Base-by-base conservation (phyloP, 1,284 basidiomycete species). In the Fomitopsis betulina region DNA sequence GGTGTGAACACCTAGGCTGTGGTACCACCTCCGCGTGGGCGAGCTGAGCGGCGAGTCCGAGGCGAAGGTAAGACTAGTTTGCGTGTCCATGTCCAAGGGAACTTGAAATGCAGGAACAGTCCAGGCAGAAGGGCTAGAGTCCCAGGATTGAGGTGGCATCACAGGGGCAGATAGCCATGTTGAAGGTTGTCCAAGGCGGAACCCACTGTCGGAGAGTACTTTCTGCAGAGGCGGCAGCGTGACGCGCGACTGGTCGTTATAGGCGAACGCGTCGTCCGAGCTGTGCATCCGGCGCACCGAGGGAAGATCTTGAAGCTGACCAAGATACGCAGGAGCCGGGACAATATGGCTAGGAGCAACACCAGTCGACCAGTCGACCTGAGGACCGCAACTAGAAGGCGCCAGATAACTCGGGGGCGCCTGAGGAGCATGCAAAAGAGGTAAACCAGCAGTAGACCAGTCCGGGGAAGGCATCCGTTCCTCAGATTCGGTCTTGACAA, bases 201-300 rank as follows among this genome's bases (percentile, higher is more conserved):
- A 35, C 25, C 32, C 38, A 25, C 54, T 54, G 27, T 59, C 54
- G 10, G 54, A 56, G 49, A 59, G 58, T 0, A 53, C 30, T 39
- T 56, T 25, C 42, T 39, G 55, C 7, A 60, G 35, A 3, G 55
- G 55, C 23, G 58, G 55, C 4, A 56, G 52, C 10, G 53, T 49
- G 35, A 56, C 21, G 49, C 40, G 32, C 6, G 50, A 13, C 32
- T 38, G 12, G 25, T 30, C 25, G 17, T 17, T 38, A 27, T 30
- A 32, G 25, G 49, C 30, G n/a, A 27, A 40, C 10, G 40, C 27
- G 27, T 47, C 39, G 2, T 59, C 54, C 9, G 40, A 40, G 42
- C 58, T 57, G 21, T 21, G 25, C 5, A 45, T 32, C 32, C 32
- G 33, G 21, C 43, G 49, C 4, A 56, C 50, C 9, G 38, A 43